A percentile compares a stretch with the other conserved stretches of the same genome.
Evolutionary conservation across 2,329 filamentous ascomycete genomes (phyloP).

Genomic region (Penicillium sp.): DNA sequence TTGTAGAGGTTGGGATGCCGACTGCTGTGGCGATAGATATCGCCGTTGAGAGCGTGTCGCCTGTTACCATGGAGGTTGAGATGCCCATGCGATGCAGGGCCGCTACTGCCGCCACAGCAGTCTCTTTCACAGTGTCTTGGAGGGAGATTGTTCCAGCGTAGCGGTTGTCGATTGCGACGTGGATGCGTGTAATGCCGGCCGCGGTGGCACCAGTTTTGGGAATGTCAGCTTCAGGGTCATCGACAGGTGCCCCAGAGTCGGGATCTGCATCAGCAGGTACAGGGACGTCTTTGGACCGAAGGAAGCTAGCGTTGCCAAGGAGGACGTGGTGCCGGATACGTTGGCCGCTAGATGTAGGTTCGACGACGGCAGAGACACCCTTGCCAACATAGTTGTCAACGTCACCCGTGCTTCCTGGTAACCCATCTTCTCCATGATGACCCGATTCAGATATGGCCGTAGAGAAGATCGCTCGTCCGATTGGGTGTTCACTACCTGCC

Average conservation of each 20-base stretch:
- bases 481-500: slow-evolving; percentile 89
- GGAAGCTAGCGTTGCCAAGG: slow-evolving; percentile 70
- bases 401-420: slow-evolving; percentile 76
- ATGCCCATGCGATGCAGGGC: slow-evolving; percentile 79
- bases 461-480: slow-evolving; percentile 75
- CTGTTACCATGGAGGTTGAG: slow-evolving; percentile 83
- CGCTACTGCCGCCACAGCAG: slow-evolving; percentile 68
- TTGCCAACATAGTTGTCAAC: slow-evolving; percentile 77
- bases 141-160: slow-evolving; percentile 79
- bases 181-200: slow-evolving; percentile 77
- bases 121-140: slow-evolving; percentile 82
- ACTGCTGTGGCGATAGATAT: slow-evolving; percentile 72
- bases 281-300: slow-evolving; percentile 59
- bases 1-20: slow-evolving; percentile 65
- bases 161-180: slow-evolving; percentile 71
- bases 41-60: slow-evolving; percentile 78
- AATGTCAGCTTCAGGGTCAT: slow-evolving; percentile 22
- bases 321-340: slow-evolving; percentile 67
- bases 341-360: slow-evolving; percentile 61
- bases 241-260: slow-evolving; percentile 20
- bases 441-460: slow-evolving; percentile 69
- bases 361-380: slow-evolving; percentile 72
- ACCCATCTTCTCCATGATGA: slow-evolving; percentile 59
- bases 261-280: slow-evolving; percentile 36
- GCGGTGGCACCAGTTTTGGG: slow-evolving; percentile 32